Conservation (phyloP, 73 alveolate genomes). For the Tetrahymena elliotti region DNA sequence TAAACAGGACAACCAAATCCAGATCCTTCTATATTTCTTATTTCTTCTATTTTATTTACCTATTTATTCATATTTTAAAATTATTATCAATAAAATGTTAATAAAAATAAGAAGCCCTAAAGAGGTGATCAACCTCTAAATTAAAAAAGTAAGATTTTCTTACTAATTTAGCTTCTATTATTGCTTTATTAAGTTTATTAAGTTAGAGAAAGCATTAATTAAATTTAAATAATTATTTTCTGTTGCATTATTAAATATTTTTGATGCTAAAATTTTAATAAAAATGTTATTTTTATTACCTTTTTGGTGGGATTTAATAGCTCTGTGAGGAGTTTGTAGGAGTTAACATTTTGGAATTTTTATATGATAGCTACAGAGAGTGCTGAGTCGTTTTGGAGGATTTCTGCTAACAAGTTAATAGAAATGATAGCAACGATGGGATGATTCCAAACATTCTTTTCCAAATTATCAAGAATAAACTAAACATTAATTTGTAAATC, state of each 20-base stretch:
- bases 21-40: constrained; percentile 90
- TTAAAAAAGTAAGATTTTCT: no score
- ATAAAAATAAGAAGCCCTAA: no score
- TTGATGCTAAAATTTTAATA: no score
- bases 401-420: constrained; percentile 75
- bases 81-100: no score
- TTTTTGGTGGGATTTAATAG: constrained; percentile 44
- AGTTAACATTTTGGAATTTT: constrained; percentile 2
- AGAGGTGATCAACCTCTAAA: no score
- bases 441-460: constrained; percentile 38
- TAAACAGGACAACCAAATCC: constrained; percentile 84
- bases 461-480: constrained; percentile 59
- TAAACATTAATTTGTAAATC: constrained; percentile 46
- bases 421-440: constrained; percentile 59
- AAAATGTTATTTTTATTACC: no score
- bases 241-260: no score
- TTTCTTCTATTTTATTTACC: constrained; percentile 61
- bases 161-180: no score
- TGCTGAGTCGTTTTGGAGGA: constrained; percentile 53
- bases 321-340: constrained; percentile 19
- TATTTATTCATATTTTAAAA: constrained; percentile 1
- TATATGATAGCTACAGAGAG: constrained; percentile 11
- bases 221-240: no score
- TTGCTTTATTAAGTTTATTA: no score
- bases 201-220: no score